Evolutionary conservation across 2,329 filamentous ascomycete species (phyloP), one percentile per base, ranked within the genome.

Genomic region (Ophiostoma australiae): DNA sequence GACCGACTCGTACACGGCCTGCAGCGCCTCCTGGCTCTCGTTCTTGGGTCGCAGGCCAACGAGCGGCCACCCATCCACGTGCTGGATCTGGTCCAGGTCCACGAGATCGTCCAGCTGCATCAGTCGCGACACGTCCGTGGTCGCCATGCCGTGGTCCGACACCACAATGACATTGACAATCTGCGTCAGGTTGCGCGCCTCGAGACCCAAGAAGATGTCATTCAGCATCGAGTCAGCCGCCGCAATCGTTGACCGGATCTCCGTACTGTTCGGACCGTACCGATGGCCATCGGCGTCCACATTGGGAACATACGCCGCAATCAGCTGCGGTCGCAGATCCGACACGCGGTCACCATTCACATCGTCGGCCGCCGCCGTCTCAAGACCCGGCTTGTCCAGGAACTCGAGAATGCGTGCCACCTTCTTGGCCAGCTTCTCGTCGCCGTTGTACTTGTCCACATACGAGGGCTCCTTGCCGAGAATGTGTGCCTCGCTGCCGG

Each of bases 121-220:
- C 66, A 98, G 83, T 13, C 95, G 87, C 23, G 89, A 84, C 0
- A 86, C 87, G 72, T 94, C 91, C 0, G 95, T 98, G 0, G 93
- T 97, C 1, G 95, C 95, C 95, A 99, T 99, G 69, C 95, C 95
- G 78, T 99, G 95, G 78, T 99, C 95, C 0, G 93, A 97, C 2
- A 99, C 94, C n/a, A 99, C 86, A 44, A 99, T 89, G 8, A 99
- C 86, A 75, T 99, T 99, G 77, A 98, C 92, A 72, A 99, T 91
- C 27, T 90, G 78, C 0, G 93, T 97, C 69, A 99, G 81, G 78
- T 98, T 97, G 68, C 95, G 89, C 67, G 86, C 81, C 73, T 94
- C 87, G 0, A 99, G 83, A 0, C 94, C 94, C 1, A 83, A 79
- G 76, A 98, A 90, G 1, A 99, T 81, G 31, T 86, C 79, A 37